These are phyloP conservation scores for Lagenidium giganteum DNA, from an alignment of 352 stramenopile genomes.

Conservation along the genomic window DNA sequence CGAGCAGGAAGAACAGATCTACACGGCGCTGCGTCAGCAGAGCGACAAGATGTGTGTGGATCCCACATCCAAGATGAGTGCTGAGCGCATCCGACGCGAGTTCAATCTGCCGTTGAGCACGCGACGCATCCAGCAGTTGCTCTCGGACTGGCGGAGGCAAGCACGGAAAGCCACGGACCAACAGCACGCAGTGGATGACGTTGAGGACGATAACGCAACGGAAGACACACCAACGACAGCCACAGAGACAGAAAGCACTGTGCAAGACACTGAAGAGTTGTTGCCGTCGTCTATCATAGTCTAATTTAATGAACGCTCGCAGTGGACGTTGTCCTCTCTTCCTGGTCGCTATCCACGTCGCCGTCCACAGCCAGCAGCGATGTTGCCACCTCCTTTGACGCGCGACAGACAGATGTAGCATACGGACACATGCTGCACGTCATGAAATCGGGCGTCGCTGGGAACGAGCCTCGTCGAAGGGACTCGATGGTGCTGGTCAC, in stretches of 20 bases:
- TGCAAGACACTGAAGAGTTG: neutral
- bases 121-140: slow-evolving; percentile 49
- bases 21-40: slow-evolving; percentile 17
- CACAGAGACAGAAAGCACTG: neutral
- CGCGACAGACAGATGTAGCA: slow-evolving; percentile 47
- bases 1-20: slow-evolving; percentile 37
- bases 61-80: slow-evolving; percentile 35
- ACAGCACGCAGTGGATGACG: slow-evolving; percentile 20
- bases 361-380: neutral
- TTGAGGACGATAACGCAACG: neutral
- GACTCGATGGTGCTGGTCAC: slow-evolving; percentile 22
- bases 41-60: neutral
- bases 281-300: neutral
- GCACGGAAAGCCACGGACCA: slow-evolving; percentile 18
- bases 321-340: neutral
- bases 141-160: slow-evolving; percentile 38
- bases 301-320: neutral
- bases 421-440: slow-evolving; percentile 74
- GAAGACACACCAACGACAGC: neutral
- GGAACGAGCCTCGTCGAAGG: slow-evolving; percentile 47
- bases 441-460: slow-evolving; percentile 45
- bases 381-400: slow-evolving; percentile 7
- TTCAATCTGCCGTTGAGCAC: slow-evolving; percentile 45
- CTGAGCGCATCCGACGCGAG: slow-evolving; percentile 39
- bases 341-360: too few species aligned